Base-by-base conservation (phyloP, 2,329 filamentous ascomycete species). In the Diplodia seriata region DNA sequence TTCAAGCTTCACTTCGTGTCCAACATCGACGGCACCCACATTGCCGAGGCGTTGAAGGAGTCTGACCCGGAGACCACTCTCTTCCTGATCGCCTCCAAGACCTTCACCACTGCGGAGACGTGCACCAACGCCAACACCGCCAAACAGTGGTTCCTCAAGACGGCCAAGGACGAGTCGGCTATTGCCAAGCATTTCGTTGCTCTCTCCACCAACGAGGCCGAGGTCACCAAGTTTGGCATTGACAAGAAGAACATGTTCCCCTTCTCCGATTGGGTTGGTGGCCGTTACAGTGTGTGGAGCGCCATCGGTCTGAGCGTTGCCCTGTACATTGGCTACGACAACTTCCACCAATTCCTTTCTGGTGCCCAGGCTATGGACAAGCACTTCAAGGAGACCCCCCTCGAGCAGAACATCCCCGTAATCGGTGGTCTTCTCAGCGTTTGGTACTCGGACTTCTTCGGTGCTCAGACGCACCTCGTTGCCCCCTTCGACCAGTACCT, bases 161-260 rank as follows among this genome's bases (percentile, higher is more conserved):
- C 79, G 80, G 90, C 86, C 83, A 95, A 89, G 89, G 90, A 97
- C 33, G 81, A 86, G 68, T 76, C 80, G 23, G 83, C 87, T 72
- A 96, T 99, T 74, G 93, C 95, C 74, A 99, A 98, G 87, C 95
- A 99, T 87, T 99, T 99, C 78, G 95, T 97, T 68, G 95, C 95
- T 55, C 89, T 99, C 65, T 98, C 95, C 61, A 99, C 95, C 80
- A 99, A 99, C 83, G 91, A 94, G 83, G 80, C 85, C 66, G 94
- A 98, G 84, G 95, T 99, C 70, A 93, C 91, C 83, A 98, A 98
- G 86, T 99, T 99, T 76, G 95, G 95, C 72, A 99, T 99, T 76
- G 94, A 98, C 84, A 90, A 90, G 83, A 94, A 94, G 87, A 99
- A 98, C 87, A 99, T 99, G 95, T 99, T 99, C 78, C 94, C 93